Conservation (phyloP, 2,329 filamentous ascomycete species). For the Didymella glomerata region DNA sequence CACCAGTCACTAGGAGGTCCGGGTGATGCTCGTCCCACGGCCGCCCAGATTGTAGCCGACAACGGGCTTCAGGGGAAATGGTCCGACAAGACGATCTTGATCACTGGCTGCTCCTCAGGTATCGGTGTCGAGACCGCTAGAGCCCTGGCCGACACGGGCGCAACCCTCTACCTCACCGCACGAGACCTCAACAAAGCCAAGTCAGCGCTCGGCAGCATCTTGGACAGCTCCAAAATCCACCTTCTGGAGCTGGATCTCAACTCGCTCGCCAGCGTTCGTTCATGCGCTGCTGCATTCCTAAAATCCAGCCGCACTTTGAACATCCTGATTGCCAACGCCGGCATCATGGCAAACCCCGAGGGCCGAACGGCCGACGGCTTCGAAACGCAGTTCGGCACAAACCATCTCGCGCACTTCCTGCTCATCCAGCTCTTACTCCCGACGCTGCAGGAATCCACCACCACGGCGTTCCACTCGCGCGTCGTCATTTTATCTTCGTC, state of each 20-base stretch:
- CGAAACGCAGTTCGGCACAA: conserved; percentile 2
- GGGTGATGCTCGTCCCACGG: neutral
- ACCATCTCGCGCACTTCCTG: conserved; percentile 2
- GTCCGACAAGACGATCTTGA: conserved; percentile 33
- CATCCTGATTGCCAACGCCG: neutral
- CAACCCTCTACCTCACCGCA: conserved; percentile 20
- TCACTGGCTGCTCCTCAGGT: conserved; percentile 41
- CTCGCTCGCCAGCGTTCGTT: conserved; percentile 2
- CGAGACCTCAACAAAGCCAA: neutral
- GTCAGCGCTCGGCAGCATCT: neutral
- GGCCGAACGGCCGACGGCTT: neutral
- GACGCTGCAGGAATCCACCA: neutral
- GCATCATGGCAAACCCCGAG: neutral
- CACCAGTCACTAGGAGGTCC: neutral
- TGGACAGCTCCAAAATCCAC: neutral
- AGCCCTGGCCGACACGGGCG: conserved; percentile 56
- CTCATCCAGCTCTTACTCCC: neutral
- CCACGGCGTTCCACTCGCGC: neutral
- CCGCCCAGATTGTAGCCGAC: conserved; percentile 1
- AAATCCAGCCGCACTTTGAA: neutral
- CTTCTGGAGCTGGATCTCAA: neutral
- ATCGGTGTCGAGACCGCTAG: conserved; percentile 41
- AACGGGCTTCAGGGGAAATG: neutral
- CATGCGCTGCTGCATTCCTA: neutral
- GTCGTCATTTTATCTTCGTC: neutral